Evolutionary conservation across 2,329 filamentous ascomycete species (phyloP).

Genomic region (Neurospora sp.): DNA sequence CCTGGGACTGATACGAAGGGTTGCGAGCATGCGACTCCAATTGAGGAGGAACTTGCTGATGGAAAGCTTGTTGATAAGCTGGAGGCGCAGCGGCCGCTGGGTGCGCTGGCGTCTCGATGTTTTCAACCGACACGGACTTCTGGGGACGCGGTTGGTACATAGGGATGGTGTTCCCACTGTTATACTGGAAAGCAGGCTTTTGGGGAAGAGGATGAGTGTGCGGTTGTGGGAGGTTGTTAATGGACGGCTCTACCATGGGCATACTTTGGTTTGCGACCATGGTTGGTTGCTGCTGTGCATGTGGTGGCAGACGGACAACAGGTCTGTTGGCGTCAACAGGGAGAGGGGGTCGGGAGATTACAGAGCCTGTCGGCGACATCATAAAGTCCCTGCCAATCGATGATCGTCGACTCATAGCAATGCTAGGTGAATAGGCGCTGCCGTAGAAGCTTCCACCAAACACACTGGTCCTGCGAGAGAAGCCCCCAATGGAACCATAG

Average conservation of each 20-base stretch:
- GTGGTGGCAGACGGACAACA: constrained; percentile 74
- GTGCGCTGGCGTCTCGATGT: constrained; percentile 74
- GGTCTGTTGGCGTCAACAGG: constrained; percentile 55
- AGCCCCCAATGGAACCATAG: constrained; percentile 56
- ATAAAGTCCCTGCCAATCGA: constrained; percentile 68
- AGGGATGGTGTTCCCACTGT: constrained; percentile 43
- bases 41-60: constrained; percentile 82
- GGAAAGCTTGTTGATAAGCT: constrained; percentile 71
- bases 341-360: constrained; percentile 58
- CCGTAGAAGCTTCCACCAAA: constrained; percentile 60
- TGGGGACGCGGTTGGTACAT: constrained; percentile 96
- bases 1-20: constrained; percentile 59
- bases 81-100: constrained; percentile 36
- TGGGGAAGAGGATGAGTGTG: constrained; percentile 50
- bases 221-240: constrained; percentile 45
- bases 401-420: constrained; percentile 81
- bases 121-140: constrained; percentile 85
- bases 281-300: constrained; percentile 22
- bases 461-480: constrained; percentile 73
- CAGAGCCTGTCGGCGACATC: constrained; percentile 72
- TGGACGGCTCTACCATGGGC: constrained; percentile 26
- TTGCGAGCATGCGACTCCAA: constrained; percentile 59
- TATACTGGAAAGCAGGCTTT: constrained; percentile 49
- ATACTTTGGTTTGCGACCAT: constrained; percentile 13
- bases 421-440: constrained; percentile 75